Evolutionary conservation across 208 protist genomes (phyloP), one percentile per base, ranked within the genome.

Genomic region (Crithidia bombi): DNA sequence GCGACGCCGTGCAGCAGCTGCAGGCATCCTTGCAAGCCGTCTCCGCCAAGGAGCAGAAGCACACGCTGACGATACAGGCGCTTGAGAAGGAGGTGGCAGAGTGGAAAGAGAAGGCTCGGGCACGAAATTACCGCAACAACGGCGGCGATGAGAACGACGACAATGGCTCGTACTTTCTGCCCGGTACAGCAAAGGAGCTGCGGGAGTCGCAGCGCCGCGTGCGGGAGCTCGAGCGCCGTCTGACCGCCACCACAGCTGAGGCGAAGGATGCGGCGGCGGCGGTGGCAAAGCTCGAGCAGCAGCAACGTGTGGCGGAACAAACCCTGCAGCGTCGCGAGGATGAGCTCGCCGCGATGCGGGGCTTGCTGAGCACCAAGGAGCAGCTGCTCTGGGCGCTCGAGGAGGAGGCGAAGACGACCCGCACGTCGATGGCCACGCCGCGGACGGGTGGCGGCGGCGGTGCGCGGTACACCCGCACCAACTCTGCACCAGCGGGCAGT

Each of bases 1-100:
- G 83, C 1, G 77, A 83, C 21, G 80, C 69, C 3, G 69, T 75
- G 23, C 73, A 81, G 72, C 66, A 75, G 49, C 65, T 69, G 66
- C 69, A 65, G 43, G 52, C 68, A 23, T 35, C 71, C 6, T 44
- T 82, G 11, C 49, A 75, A 12, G 56, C 64, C 30, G 62, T 65
- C 14, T 28, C 11, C 15, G 49, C 30, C 23, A 73, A 46, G 3
- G 74, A 79, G 47, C 62, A 36, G 39, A 70, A 66, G 49, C 56
- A 82, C 10, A 14, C 23, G 21, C 15, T 49, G n/a, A 66, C 75
- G 47, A 67, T 81, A 25, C 38, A 65, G 63, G 54, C 61, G 14
- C 57, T 82, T 6, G 71, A 84, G 57, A 55, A 67, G 15, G 62
- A 85, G 54, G 64, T 79, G 21, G 58, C 49, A 21, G 51, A 75